Evolutionary conservation across 2,329 filamentous ascomycete genomes (phyloP).

Genomic region (Cladosporium sp.): DNA sequence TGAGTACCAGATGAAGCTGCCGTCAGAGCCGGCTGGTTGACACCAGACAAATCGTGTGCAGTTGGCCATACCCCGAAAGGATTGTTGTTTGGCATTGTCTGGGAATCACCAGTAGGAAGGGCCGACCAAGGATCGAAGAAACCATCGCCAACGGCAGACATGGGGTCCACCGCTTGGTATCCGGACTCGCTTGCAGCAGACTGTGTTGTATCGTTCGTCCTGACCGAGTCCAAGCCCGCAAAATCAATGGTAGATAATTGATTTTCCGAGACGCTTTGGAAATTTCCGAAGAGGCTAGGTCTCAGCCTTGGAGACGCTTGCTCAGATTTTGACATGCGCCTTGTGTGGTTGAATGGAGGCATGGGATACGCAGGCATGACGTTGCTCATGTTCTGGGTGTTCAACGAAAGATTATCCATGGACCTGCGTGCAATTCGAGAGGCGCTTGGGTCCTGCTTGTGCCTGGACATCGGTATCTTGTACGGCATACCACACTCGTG

Average conservation of each 20-base stretch:
- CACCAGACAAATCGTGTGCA: constrained; percentile 18
- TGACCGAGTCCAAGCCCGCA: constrained; percentile 19
- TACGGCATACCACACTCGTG: constrained; percentile 61
- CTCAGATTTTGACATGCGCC: constrained; percentile 29
- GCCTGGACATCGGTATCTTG: constrained; percentile 57
- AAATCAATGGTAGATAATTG: constrained; percentile 25
- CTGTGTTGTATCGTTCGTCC: constrained; percentile 23
- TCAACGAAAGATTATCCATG: constrained; percentile 47
- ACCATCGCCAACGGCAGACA: constrained; percentile 24
- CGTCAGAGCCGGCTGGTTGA: constrained; percentile 34
- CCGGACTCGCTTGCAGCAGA: constrained; percentile 22
- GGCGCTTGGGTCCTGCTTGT: constrained; percentile 44
- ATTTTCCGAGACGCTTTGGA: constrained; percentile 15
- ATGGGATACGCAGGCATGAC: neutral
- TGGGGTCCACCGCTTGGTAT: constrained; percentile 22
- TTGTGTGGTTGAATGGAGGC: constrained; percentile 9
- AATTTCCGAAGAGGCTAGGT: constrained; percentile 14
- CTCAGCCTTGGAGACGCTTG: constrained; percentile 27
- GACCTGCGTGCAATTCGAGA: constrained; percentile 44
- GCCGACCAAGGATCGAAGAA: constrained; percentile 29
- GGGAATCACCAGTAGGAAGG: constrained; percentile 25
- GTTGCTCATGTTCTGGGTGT: constrained; percentile 14
- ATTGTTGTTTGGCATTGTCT: constrained; percentile 28
- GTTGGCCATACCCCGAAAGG: constrained; percentile 31
- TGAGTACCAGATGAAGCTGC: constrained; percentile 36